Evolutionary conservation across 306 rosid genomes (phyloP), one percentile per base, ranked within the genome.

Genomic region (Pterocarpus macrocarpus): DNA sequence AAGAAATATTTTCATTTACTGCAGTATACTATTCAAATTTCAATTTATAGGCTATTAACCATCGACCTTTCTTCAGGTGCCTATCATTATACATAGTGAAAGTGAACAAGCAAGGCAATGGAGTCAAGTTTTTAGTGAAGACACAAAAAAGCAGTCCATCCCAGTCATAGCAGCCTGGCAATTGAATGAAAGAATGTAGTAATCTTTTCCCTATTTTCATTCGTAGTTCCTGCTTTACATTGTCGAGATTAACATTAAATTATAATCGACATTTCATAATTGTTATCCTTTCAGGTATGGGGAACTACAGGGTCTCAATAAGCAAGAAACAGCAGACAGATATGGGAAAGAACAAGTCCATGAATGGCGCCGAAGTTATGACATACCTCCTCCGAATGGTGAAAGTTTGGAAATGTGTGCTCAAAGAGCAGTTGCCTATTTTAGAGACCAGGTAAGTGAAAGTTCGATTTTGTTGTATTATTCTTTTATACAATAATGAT

Each of bases 331-430:
- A 7, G 97, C 99, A 4, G 98, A 96, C 38, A 92, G 97, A 84
- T 96, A 96, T 57, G 99, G 99, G 49, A 92, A 92, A 79, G 98
- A 96, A 78, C 97, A 93, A 84, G 99, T 96, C 77, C 99, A 96
- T 10, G 91, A 92, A 83, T 96, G 99, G 98, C 99, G 99, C 69
- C 88, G 99, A 73, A 93, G 99, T 88, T 96, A 92, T 58, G 98
- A 96, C 64, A 87, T 80, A 56, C 97, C 99, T 59, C 99, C 99
- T 75, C 99, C 99, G 13, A 90, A 92, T 82, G 99, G 98, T 67
- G 99, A 96, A 90, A 96, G 99, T 81, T 90, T 96, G 94, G 98
- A 96, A 85, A 93, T 96, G 99, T 96, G 98, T 84, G 99, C 99
- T 61, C 77, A 96, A 83, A 89, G 98, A 89, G 99, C 98, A 32